A percentile compares a stretch with the other conserved stretches of the same genome.
These are phyloP conservation scores for Astragalus membranaceus DNA, from an alignment of 306 rosid genomes.

Conservation along the genomic window DNA sequence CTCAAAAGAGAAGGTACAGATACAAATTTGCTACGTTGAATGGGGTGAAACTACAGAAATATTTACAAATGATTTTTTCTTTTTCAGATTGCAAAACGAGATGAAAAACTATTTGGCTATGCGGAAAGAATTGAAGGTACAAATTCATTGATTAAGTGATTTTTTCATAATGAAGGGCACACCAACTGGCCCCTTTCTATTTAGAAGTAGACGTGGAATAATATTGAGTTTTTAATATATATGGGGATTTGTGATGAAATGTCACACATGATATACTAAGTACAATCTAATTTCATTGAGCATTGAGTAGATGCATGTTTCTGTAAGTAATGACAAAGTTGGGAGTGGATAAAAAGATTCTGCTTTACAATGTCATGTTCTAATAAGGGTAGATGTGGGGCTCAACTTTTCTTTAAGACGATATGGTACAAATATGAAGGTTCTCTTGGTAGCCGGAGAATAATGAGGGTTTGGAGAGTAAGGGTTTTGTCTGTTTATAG, in stretches of 20 bases:
- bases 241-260: neutral
- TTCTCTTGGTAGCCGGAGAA: neutral
- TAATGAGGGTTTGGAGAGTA: neutral
- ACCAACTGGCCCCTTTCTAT: neutral
- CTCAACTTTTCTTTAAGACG: neutral
- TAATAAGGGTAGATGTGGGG: neutral
- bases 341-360: neutral
- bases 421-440: neutral
- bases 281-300: neutral
- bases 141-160: conserved; percentile 21
- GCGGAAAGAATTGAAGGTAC: conserved; percentile 66
- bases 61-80: conserved; percentile 21
- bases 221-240: neutral
- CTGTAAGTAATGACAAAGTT: neutral
- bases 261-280: neutral
- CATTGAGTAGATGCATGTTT: neutral
- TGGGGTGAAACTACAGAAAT: neutral
- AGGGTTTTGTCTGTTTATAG: neutral
- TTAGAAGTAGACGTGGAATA: conserved; percentile 3
- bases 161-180: conserved; percentile 2
- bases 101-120: conserved; percentile 58
- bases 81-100: conserved; percentile 76
- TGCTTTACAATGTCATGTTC: neutral
- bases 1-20: conserved; percentile 76
- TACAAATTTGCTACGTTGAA: conserved; percentile 6